Evolutionary conservation across 2,329 filamentous ascomycete genomes (phyloP), one percentile per base, ranked within the genome.

Genomic region (Dactylellina drechsleri): DNA sequence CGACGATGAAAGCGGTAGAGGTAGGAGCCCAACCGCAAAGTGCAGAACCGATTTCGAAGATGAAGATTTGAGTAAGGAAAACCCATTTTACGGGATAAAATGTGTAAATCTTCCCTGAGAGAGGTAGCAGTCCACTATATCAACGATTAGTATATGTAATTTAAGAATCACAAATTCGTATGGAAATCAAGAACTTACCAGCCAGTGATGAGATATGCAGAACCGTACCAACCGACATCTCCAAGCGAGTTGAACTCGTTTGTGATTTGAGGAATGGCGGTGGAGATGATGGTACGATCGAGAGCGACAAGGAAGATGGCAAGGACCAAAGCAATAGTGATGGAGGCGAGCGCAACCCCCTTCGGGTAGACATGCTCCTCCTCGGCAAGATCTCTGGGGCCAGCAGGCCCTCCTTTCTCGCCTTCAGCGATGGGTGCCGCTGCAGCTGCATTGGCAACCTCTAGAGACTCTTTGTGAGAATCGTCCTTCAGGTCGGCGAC

Each of bases 261-360:
- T n/a, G 85, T 86, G 78, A 87, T 87, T 40, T 82, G 81, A 1
- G 86, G 86, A 23, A 86, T 84, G 10, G 86, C 86, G 47, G 83
- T 88, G 74, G 85, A 83, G 56, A 87, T 82, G 76, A 87, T 87
- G n/a, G 86, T 87, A 26, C 85, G 82, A 78, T 86, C 85, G 10
- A 88, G 82, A n/a, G 86, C 86, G 23, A 88, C 85, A 31, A 88
- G 82, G 77, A 88, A 87, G 78, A 88, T 82, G 75, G 85, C 84
- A 5, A 87, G 80, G 70, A 87, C 85, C 73, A 86, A 84, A 74
- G 85, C 87, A 31, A 85, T 28, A 45, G 61, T 65, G 52, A 75
- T 75, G 20, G 71, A 68, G 20, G 49, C 53, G 1, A 75, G 53
- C 4, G 66, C 64, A 4, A 47, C 64, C 6, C 71, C 71, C 4